Conservation (phyloP, 768 basidiomycete genomes). For the Auricularia heimuer region DNA sequence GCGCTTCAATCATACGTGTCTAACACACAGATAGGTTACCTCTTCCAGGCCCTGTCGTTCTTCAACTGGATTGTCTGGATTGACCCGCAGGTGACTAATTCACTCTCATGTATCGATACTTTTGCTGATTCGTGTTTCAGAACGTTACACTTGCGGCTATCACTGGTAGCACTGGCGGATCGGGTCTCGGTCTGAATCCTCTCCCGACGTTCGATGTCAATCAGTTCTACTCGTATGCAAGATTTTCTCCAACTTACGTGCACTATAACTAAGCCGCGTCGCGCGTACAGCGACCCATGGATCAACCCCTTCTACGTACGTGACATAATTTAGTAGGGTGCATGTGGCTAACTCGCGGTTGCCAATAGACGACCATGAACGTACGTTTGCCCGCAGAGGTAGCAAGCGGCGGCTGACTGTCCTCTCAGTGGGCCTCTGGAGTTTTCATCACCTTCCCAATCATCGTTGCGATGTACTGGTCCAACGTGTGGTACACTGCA, state of each 20-base stretch:
- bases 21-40: slow-evolving; percentile 4
- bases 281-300: not conserved
- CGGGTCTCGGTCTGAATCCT: slow-evolving; percentile 26
- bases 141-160: slow-evolving; percentile 20
- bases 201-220: slow-evolving; percentile 31
- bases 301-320: slow-evolving; percentile 7
- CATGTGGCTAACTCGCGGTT: not conserved
- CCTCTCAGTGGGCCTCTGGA: not conserved
- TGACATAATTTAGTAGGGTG: slow-evolving; percentile 3
- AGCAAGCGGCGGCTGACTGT: not conserved
- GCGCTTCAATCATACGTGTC: too few relatives aligned
- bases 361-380: not conserved
- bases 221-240: slow-evolving; percentile 9
- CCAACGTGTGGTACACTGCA: slow-evolving; percentile 29
- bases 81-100: slow-evolving; percentile 16
- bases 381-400: not conserved
- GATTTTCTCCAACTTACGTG: not conserved
- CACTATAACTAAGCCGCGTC: not conserved
- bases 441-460: slow-evolving; percentile 12
- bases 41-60: slow-evolving; percentile 16
- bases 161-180: slow-evolving; percentile 15
- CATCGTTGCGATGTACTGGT: slow-evolving; percentile 20
- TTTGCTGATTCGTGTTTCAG: slow-evolving; percentile 29
- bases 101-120: slow-evolving; percentile 23
- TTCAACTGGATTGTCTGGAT: slow-evolving; percentile 15